Percentiles rank a stretch among this genome's conserved stretches.
Conservation (phyloP, 2,329 filamentous ascomycete species). For the Aspergillus sp. region DNA sequence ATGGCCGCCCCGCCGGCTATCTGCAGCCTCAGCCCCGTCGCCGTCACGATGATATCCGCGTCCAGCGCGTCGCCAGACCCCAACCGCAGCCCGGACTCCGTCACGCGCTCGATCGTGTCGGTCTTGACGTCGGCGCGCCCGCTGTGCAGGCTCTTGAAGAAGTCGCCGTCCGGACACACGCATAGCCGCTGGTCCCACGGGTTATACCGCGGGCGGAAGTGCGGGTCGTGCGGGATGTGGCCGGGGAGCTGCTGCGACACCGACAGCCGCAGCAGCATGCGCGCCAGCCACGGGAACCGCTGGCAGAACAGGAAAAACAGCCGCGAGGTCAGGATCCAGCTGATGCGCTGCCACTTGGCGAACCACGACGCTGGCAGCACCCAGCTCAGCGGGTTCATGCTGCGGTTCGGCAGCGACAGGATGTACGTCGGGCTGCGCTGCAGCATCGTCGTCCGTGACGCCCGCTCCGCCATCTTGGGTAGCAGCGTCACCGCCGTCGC, state of each 20-base stretch:
- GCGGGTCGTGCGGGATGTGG: slow-evolving; percentile 46
- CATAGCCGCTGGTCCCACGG: slow-evolving; percentile 71
- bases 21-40: slow-evolving; percentile 35
- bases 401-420: slow-evolving; percentile 40
- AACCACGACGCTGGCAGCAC: slow-evolving; percentile 29
- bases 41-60: slow-evolving; percentile 37
- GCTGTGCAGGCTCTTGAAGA: slow-evolving; percentile 43
- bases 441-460: slow-evolving; percentile 63
- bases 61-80: slow-evolving; percentile 32
- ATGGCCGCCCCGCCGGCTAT: slow-evolving; percentile 29
- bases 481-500: slow-evolving; percentile 72
- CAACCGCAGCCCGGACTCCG: slow-evolving; percentile 40
- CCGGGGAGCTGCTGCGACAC: slow-evolving; percentile 46
- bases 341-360: slow-evolving; percentile 31
- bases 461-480: slow-evolving; percentile 57
- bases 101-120: slow-evolving; percentile 45
- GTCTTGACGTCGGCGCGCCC: slow-evolving; percentile 48
- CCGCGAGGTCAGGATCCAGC: slow-evolving; percentile 40
- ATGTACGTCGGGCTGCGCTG: slow-evolving; percentile 71
- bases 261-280: slow-evolving; percentile 37
- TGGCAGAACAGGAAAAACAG: slow-evolving; percentile 47
- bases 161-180: slow-evolving; percentile 53
- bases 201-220: slow-evolving; percentile 57
- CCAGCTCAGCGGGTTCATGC: slow-evolving; percentile 12
- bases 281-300: slow-evolving; percentile 43